Percentiles rank a stretch among this genome's conserved stretches.
These are phyloP conservation scores for Candida argentea DNA, from an alignment of 805 yeast species.

Conservation along the genomic window DNA sequence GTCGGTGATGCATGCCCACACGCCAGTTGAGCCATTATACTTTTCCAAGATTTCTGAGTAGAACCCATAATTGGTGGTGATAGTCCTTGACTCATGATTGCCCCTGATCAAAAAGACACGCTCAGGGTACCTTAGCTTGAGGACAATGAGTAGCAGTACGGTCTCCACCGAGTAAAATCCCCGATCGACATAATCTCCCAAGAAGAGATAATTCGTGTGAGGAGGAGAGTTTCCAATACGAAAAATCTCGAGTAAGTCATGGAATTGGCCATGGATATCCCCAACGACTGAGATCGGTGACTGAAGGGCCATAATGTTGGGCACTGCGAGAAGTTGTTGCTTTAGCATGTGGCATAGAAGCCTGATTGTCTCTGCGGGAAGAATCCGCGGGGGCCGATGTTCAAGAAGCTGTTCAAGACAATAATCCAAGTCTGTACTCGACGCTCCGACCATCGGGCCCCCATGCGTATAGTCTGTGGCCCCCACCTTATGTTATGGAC, in stretches of 20 bases:
- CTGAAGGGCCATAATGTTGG: conserved; percentile 75
- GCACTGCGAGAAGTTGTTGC: conserved; percentile 66
- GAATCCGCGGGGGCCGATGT: conserved; percentile 30
- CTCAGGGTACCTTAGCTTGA: conserved; percentile 81
- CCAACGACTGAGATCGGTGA: conserved; percentile 95
- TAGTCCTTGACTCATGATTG: conserved; percentile 93
- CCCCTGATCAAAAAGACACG: conserved; percentile 82
- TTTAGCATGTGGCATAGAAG: conserved; percentile 54
- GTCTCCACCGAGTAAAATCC: conserved; percentile 94
- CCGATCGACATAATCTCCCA: conserved; percentile 95
- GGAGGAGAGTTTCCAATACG: conserved; percentile 92
- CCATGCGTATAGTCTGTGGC: too few species aligned
- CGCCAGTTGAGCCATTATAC: conserved; percentile 61
- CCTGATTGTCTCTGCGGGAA: conserved; percentile 33
- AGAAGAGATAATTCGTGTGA: conserved; percentile 80
- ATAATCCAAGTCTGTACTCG: conserved; percentile 30
- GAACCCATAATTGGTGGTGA: conserved; percentile 95
- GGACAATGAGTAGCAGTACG: conserved; percentile 67
- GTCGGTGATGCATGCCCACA: conserved; percentile 88
- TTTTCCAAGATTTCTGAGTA: conserved; percentile 90
- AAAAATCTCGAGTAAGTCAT: conserved; percentile 86
- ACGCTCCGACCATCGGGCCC: conserved; percentile 20
- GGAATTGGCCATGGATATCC: conserved; percentile 95
- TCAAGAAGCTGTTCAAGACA: conserved; percentile 32
- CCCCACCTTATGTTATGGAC: too few species aligned